Evolutionary conservation across 208 protist species (phyloP), one percentile per base, ranked within the genome.

Genomic region (Leishmania lainsoni): DNA sequence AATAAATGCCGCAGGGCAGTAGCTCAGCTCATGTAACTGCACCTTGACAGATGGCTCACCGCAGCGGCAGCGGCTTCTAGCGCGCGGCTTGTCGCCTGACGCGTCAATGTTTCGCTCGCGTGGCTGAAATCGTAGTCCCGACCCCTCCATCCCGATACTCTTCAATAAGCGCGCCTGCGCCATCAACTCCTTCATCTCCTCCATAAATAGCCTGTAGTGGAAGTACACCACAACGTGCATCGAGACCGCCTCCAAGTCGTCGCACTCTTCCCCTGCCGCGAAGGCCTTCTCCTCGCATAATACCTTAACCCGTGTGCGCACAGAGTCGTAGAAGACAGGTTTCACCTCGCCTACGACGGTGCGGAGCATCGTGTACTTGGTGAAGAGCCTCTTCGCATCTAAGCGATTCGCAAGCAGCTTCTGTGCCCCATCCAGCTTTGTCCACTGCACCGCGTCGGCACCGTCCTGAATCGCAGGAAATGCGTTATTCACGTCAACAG

Each of bases 191-290:
- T 58, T 69, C 77, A 86, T 81, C 51, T 86, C 80, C 54, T 83
- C 72, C 59, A 35, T 83, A 42, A 74, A 82, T 29, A 61, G 79
- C 71, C 69, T 87, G 74, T 75, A 86, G 80, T 80, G 88, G 65
- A 81, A 90, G 78, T 93, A 93, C 29, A 79, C 81, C 58, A 93
- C 85, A 49, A 91, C 78, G 83, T 93, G 89, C 29, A 90, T 42
- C 29, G 83, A 81, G 51, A 84, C 68, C 48, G 81, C 66, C n/a
- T 93, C 87, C 35, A 81, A 73, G 52, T 78, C 75, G 78, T 93
- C 89, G 54, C 66, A 68, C 61, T 89, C 86, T 17, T 80, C 63
- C 29, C 56, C 52, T 2, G 49, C 48, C 6, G 72, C 70, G 16
- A 86, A 63, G 14, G 61, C 63, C 20, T 86, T 80, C 63, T 86